Evolutionary conservation across 1,284 basidiomycete species (phyloP).

Genomic region (Tetrapyrgos nigripes): DNA sequence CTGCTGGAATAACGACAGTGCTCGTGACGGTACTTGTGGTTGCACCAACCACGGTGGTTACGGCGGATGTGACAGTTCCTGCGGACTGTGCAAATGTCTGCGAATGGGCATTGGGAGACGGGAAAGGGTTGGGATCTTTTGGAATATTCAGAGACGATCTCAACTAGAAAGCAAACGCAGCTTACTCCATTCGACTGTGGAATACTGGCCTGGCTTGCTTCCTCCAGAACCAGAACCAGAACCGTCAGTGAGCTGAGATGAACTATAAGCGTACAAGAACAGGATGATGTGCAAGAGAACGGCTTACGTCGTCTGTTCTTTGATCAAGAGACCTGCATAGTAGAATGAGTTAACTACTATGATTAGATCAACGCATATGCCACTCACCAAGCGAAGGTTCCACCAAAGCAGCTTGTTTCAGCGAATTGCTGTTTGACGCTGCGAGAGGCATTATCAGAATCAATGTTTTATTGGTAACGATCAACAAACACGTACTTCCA

Average conservation of each 20-base stretch:
- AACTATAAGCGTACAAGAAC: too few relatives aligned
- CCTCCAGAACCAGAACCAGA: background rate
- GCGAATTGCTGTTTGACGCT: constrained; percentile 22
- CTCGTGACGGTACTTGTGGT: constrained; percentile 10
- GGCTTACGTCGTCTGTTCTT: background rate
- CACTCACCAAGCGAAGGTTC: constrained; percentile 26
- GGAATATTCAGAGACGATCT: background rate
- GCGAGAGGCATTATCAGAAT: background rate
- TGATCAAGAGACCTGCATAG: constrained; percentile 5
- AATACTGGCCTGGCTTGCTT: background rate
- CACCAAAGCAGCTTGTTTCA: constrained; percentile 21
- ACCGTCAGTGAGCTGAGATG: background rate
- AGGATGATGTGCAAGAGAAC: background rate
- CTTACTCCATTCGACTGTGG: constrained; percentile 7
- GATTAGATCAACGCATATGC: background rate
- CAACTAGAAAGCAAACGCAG: background rate
- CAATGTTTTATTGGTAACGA: background rate
- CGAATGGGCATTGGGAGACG: constrained; percentile 10
- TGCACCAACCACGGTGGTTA: constrained; percentile 5
- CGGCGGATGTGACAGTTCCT: constrained; percentile 5
- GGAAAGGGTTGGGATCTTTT: constrained; percentile 19
- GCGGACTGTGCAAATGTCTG: constrained; percentile 18
- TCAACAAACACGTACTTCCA: constrained; percentile 2
- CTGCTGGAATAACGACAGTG: constrained; percentile 18
- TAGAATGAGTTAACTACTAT: background rate